phyloP scores from a whole-genome alignment of 1,284 basidiomycete species.

The Ceratobasidium sp. region DNA sequence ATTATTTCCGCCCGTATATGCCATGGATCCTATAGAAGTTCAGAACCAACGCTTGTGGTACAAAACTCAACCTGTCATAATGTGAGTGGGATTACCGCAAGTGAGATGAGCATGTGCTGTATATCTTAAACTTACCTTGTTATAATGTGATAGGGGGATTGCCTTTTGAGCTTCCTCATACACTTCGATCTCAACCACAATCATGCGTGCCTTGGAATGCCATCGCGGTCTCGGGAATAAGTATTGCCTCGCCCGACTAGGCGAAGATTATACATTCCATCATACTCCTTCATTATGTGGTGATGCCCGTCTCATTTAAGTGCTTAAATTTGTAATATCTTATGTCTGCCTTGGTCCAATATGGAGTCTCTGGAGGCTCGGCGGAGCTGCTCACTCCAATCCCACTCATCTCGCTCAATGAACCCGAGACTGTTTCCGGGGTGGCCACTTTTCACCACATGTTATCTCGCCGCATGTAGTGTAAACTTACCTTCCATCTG shows the following conservation, averaged over 20 bases:
- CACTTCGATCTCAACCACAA: neutral
- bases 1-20: neutral
- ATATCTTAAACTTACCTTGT: neutral
- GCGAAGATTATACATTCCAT: constrained; percentile 12
- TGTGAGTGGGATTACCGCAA: neutral
- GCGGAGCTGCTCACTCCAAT: neutral
- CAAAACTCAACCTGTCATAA: neutral
- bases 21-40: neutral
- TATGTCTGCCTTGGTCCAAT: constrained; percentile 1
- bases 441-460: neutral
- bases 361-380: neutral
- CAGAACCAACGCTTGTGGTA: neutral
- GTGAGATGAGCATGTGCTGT: neutral
- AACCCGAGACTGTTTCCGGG: neutral
- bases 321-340: neutral
- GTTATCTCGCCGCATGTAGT: neutral
- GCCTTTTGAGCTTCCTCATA: neutral
- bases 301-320: neutral
- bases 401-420: neutral
- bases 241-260: neutral
- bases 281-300: neutral
- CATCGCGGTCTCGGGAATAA: neutral
- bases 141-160: neutral
- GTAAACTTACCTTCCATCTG: neutral
- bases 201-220: constrained; percentile 16